Conservation (phyloP, 495 filamentous ascomycete genomes). For the Aspergillus avenaceus region DNA sequence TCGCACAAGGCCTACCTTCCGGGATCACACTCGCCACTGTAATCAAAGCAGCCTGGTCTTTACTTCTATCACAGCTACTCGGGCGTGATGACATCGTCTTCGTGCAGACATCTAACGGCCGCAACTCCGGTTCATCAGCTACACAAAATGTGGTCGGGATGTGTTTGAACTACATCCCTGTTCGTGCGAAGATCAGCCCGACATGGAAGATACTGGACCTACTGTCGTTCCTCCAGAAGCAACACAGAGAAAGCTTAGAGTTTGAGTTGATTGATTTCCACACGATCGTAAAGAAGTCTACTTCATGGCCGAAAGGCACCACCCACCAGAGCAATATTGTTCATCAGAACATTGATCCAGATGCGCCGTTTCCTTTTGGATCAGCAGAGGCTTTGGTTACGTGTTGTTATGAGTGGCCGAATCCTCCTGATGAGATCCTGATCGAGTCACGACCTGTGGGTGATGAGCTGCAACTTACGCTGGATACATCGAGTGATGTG, state of each 20-base stretch:
- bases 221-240: conserved; percentile 42
- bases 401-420: background rate
- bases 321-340: conserved; percentile 29
- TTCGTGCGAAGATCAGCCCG: conserved; percentile 34
- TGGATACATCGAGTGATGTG: background rate
- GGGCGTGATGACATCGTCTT: conserved; percentile 40
- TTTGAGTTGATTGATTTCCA: conserved; percentile 44
- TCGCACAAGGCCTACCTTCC: no score
- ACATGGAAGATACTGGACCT: conserved; percentile 37
- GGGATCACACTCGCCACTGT: conserved; percentile 23
- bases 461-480: background rate
- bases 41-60: conserved; percentile 43
- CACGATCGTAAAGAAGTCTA: conserved; percentile 47
- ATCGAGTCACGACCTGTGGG: background rate
- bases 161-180: conserved; percentile 46
- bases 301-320: conserved; percentile 42
- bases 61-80: conserved; percentile 38
- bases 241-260: conserved; percentile 41
- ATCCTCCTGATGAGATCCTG: background rate
- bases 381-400: background rate
- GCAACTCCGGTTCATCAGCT: conserved; percentile 24
- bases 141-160: conserved; percentile 37
- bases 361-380: background rate
- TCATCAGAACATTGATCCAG: conserved; percentile 24
- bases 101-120: conserved; percentile 34